Evolutionary conservation across 176 grass and related monocot genomes (phyloP), one percentile per base, ranked within the genome.

Genomic region (Musa troglodytarum): DNA sequence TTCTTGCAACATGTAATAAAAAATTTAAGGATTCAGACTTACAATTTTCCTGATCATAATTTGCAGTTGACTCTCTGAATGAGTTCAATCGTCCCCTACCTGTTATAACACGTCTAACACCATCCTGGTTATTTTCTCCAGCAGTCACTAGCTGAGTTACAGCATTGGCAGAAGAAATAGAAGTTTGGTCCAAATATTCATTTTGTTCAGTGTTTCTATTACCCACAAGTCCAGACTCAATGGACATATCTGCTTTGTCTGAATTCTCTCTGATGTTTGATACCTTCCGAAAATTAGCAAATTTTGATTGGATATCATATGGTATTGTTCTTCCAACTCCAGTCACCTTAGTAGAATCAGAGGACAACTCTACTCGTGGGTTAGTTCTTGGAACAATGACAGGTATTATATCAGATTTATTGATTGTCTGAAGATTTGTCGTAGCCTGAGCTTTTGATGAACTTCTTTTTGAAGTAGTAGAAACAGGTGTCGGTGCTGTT

Each of bases 321-420:
- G 84, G 78, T 2, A 85, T 82, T 9, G 79, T 57, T 85, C 87
- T 87, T 80, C 87, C 90, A 74, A 79, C 77, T 75, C 81, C 84
- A 83, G 73, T 81, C 71, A 91, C 91, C 65, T 53, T 87, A 80
- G 73, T 88, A 83, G 85, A 90, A 77, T 89, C 93, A 63, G 84
- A 81, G 63, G 73, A 52, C 74, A 85, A 56, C 20, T 96, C 92
- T 76, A 70, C 63, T 76, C 81, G 86, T 75, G 89, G 80, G 83
- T 72, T 97, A 88, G 75, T 83, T 91, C 90, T 90, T 76, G 94
- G 90, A 49, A 98, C 79, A 63, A 93, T 88, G 50, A 93, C 80
- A 59, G 94, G 82, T 49, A 85, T 64, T 73, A 88, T 80, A 69
- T 97, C 93, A 78, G 52, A 62, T 84, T 87, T 89, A 77, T 76